These are phyloP conservation scores for Middelhovenomyces tepae DNA, from an alignment of 805 yeast species.

Conservation along the genomic window DNA sequence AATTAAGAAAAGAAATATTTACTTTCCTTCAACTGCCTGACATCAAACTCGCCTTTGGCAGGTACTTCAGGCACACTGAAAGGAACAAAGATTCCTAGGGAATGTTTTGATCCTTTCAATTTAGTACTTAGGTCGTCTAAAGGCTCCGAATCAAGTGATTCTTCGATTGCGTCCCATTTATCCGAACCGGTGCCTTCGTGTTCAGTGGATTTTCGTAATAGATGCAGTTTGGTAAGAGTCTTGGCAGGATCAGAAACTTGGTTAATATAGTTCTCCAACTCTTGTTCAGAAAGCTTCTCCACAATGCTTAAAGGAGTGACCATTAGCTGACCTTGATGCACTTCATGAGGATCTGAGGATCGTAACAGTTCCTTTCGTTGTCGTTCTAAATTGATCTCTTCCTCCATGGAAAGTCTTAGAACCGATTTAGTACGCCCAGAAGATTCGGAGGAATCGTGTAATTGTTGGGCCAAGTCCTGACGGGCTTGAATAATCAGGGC, in stretches of 20 bases:
- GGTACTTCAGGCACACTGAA: slow-evolving; percentile 67
- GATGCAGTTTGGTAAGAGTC: slow-evolving; percentile 6
- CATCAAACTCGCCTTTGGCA: slow-evolving; percentile 75
- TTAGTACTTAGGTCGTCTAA: slow-evolving; percentile 16
- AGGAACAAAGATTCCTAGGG: slow-evolving; percentile 50
- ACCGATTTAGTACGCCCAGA: slow-evolving; percentile 30
- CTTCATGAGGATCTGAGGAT: slow-evolving; percentile 43
- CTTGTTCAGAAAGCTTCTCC: slow-evolving; percentile 16
- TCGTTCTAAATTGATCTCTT: slow-evolving; percentile 66
- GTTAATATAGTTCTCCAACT: slow-evolving; percentile 26
- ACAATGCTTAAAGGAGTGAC: slow-evolving; percentile 61
- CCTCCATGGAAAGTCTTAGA: slow-evolving; percentile 51
- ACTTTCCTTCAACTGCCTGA: slow-evolving; percentile 59
- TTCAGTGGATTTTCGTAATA: slow-evolving; percentile 22
- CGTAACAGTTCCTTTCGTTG: slow-evolving; percentile 47
- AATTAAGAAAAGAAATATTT: slow-evolving; percentile 61
- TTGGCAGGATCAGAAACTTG: slow-evolving; percentile 20
- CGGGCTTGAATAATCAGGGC: slow-evolving; percentile 41
- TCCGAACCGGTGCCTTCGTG: slow-evolving; percentile 27
- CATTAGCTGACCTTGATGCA: slow-evolving; percentile 40
- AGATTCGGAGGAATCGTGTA: slow-evolving; percentile 1
- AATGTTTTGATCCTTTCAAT: slow-evolving; percentile 12
- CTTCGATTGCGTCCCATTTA: slow-evolving; percentile 12
- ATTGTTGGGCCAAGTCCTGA: slow-evolving; percentile 36
- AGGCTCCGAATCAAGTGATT: slow-evolving; percentile 21